Evolutionary conservation across 1,284 basidiomycete genomes (phyloP), one percentile per base, ranked within the genome.

Genomic region (Trichosporon coremiiforme): DNA sequence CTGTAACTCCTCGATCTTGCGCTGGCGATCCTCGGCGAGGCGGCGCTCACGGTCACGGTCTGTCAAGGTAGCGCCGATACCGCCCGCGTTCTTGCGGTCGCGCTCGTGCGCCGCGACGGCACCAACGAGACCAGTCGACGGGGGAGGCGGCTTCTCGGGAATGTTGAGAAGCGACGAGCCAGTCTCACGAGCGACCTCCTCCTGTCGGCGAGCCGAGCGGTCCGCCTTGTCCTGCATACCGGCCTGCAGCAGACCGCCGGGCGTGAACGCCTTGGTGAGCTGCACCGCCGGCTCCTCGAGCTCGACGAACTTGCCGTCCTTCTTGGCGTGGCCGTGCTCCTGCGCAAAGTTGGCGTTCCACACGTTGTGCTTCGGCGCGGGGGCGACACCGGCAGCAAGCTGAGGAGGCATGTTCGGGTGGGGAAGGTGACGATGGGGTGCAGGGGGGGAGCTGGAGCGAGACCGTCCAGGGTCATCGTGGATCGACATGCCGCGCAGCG

Each of bases 141-240:
- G 96, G 1, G 94, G 94, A 4, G 94, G 94, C 0, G 95, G 94
- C 82, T 97, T 97, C 79, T 90, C 89, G 4, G 93, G 93, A 22
- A 99, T 93, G 79, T 95, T 95, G 84, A 99, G 90, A 68, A 99
- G 87, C 10, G 93, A 92, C 33, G 89, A 90, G 41, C 97, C 97
- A 8, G 87, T 89, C 82, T 95, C 94, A 62, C 95, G 87, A 6
- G 96, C 96, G 13, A 93, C 85, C 81, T 95, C 92, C 81, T 99
- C 95, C 78, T 97, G 94, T 66, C 91, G 88, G 83, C 95, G 96
- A 9, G 97, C 96, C 29, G 94, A 96, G 60, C 95, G 89, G 79
- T 97, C 95, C 78, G 95, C 90, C 82, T 94, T 95, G 82, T 98
- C 95, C 79, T 96, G 93, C 75, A 98, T 87, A 38, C 95, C 96